Evolutionary conservation across 768 basidiomycete species (phyloP).

Genomic region (Pholiota microspora): DNA sequence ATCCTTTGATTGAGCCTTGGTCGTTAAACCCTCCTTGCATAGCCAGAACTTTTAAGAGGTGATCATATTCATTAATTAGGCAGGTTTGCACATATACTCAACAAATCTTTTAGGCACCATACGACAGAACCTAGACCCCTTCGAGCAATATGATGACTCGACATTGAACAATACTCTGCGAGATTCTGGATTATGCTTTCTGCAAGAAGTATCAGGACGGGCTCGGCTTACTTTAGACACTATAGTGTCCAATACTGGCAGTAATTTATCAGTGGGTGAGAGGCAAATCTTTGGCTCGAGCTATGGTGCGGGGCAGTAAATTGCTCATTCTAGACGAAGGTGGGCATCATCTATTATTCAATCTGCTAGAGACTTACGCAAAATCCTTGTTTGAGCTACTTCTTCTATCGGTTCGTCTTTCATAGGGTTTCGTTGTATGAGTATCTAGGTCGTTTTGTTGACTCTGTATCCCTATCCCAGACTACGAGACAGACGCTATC

Average conservation of each 20-base stretch:
- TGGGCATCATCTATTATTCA: constrained; percentile 22
- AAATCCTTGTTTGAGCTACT: constrained; percentile 35
- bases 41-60: constrained; percentile 6
- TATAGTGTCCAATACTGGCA: constrained; percentile 50
- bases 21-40: background rate
- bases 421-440: no score
- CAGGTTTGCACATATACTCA: background rate
- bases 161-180: constrained; percentile 37
- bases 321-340: constrained; percentile 67
- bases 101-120: constrained; percentile 41
- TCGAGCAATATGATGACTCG: constrained; percentile 54
- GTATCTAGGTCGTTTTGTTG: no score
- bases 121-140: constrained; percentile 68
- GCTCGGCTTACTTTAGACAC: constrained; percentile 47
- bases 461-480: background rate
- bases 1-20: no score
- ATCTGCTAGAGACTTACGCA: background rate
- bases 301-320: constrained; percentile 56
- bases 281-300: constrained; percentile 66
- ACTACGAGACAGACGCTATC: constrained; percentile 6
- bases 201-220: constrained; percentile 44
- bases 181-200: constrained; percentile 38
- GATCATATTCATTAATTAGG: background rate
- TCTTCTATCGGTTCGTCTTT: constrained; percentile 45
- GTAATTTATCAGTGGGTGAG: constrained; percentile 77